Base-by-base conservation (phyloP, 2,329 filamentous ascomycete genomes). In the Parafenestella ontariensis region DNA sequence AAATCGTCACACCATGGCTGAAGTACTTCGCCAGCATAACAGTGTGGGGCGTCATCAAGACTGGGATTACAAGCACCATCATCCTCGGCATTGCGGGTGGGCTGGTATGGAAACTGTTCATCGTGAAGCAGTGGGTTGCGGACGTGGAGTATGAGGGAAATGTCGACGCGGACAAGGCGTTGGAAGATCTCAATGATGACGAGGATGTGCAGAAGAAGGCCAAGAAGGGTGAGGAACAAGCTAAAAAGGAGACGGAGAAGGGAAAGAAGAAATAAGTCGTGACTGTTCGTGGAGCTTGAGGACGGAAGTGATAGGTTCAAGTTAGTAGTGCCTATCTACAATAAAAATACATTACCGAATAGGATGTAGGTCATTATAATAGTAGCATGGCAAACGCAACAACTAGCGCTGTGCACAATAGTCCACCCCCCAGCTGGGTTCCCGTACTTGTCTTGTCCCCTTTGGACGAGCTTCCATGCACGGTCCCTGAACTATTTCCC, bases 1-100 rank as follows among this genome's bases (percentile, higher is more conserved):
- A 58, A 0, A 54, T 82, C 3, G 74, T 82, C 2, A 82, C 80
- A 5, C 81, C 81, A 0, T 62, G 69, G 20, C 57, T 82, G 39
- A 62, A 58, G 36, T 76, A 70, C 65, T 54, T 77, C 2, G 68
- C 68, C 1, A 33, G 46, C 3, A 58, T 74, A 4, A 58, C 66
- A 0, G 5, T 70, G 0, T 64, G 49, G 45, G 59, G 46, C 2
- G 20, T 73, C 1, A 15, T 66, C 2, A 68, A 64, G n/a, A 64
- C 49, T 0, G 5, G 49, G 0, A 18, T 63, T 1, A 61, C 52
- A 0, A 33, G 50, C 1, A 2, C 41, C 0, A 24, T 56, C 0
- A 50, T 58, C 4, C 18, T 65, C 1, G 59, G 39, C 0, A 46
- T 44, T 3, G 52, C 50, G 1, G 45, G 49, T 3, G 58, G 40